Conservation (phyloP, 768 basidiomycete species). For the Auricularia heimuer region DNA sequence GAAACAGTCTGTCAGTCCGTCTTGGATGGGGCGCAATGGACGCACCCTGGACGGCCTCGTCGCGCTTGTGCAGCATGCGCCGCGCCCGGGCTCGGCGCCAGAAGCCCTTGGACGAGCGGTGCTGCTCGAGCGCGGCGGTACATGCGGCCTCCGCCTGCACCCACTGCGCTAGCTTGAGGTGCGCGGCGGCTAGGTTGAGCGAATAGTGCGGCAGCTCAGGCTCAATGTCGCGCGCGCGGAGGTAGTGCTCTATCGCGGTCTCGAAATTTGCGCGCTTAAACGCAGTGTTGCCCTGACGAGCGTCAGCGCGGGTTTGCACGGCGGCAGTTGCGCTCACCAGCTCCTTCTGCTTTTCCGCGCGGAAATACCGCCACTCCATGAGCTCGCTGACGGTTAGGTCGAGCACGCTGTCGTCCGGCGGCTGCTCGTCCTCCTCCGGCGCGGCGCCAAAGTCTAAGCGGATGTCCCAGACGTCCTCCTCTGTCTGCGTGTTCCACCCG, state of each 20-base stretch:
- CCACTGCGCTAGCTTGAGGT: conserved; percentile 66
- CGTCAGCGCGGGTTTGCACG: background rate
- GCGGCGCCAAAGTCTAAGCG: conserved; percentile 51
- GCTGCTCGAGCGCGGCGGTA: conserved; percentile 51
- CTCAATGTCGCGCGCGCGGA: conserved; percentile 51
- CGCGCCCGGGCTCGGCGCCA: conserved; percentile 62
- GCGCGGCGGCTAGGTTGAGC: conserved; percentile 65
- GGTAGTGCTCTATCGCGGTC: conserved; percentile 47
- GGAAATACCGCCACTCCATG: conserved; percentile 64
- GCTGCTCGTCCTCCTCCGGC: background rate
- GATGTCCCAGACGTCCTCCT: conserved; percentile 69
- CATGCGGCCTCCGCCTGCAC: conserved; percentile 65
- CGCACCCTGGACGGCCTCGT: conserved; percentile 54
- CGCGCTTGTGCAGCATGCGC: conserved; percentile 43
- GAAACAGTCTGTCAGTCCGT: conserved; percentile 1
- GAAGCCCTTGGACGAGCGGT: conserved; percentile 58
- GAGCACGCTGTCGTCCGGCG: conserved; percentile 23
- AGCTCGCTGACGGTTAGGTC: conserved; percentile 65
- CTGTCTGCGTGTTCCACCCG: conserved; percentile 67
- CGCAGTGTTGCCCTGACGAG: conserved; percentile 50
- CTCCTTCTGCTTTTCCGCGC: conserved; percentile 65
- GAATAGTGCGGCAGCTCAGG: conserved; percentile 69
- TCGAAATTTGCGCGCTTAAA: conserved; percentile 55
- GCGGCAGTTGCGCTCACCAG: conserved; percentile 30
- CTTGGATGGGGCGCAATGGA: background rate